Conservation (phyloP, 805 yeast species). For the Candida easanensis region DNA sequence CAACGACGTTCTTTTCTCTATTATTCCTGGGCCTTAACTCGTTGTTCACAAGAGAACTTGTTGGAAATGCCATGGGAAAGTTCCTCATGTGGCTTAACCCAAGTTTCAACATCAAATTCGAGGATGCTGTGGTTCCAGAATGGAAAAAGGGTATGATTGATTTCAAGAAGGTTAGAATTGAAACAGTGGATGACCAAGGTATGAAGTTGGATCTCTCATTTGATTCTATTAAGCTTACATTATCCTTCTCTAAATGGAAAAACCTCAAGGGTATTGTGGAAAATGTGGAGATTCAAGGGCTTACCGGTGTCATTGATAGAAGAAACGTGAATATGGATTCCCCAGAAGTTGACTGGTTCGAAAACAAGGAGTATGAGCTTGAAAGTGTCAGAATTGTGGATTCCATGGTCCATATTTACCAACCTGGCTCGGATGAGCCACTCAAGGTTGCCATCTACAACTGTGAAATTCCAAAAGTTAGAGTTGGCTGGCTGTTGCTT, state of each 20-base stretch:
- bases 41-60: conserved; percentile 82
- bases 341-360: conserved; percentile 30
- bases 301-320: conserved; percentile 81
- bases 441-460: conserved; percentile 56
- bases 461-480: conserved; percentile 59
- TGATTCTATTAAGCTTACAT: conserved; percentile 74
- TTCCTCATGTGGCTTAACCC: conserved; percentile 69
- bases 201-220: conserved; percentile 77
- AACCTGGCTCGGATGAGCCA: conserved; percentile 18
- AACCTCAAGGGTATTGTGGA: conserved; percentile 82
- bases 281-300: conserved; percentile 73
- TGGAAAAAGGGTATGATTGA: conserved; percentile 86
- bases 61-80: conserved; percentile 79
- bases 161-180: conserved; percentile 70
- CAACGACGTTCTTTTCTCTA: conserved; percentile 87
- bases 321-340: conserved; percentile 29
- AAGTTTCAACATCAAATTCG: conserved; percentile 76
- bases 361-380: conserved; percentile 37
- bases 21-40: conserved; percentile 70
- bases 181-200: conserved; percentile 64
- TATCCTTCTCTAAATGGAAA: conserved; percentile 83
- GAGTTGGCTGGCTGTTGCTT: conserved; percentile 55
- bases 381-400: conserved; percentile 48
- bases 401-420: conserved; percentile 41
- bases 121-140: conserved; percentile 87